Percentiles rank a stretch among this genome's conserved stretches.
These are phyloP conservation scores for Picea sitchensis DNA, from an alignment of 75 land plant species.

Conservation along the genomic window DNA sequence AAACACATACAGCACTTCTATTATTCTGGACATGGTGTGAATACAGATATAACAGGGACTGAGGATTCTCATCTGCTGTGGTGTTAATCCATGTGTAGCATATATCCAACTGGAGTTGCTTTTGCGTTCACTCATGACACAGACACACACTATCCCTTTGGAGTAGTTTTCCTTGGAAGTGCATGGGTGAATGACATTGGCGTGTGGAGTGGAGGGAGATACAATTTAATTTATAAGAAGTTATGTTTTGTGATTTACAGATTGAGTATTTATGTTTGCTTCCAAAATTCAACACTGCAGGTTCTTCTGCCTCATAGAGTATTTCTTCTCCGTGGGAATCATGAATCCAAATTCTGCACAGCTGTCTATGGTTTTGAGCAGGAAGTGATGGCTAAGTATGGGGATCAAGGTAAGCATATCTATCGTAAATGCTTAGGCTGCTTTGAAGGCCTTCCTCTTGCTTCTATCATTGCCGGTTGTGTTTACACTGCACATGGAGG, in stretches of 20 bases:
- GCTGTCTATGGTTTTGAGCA: conserved; percentile 91
- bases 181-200: not conserved
- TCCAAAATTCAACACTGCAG: conserved; percentile 26
- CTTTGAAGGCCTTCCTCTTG: conserved; percentile 97
- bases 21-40: not conserved
- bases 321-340: conserved; percentile 89
- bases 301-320: conserved; percentile 80
- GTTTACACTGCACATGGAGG: conserved; percentile 98
- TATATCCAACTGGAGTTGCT: not conserved
- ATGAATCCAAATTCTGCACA: conserved; percentile 94
- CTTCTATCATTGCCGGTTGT: conserved; percentile 77
- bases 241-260: conserved; percentile 3
- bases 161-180: not conserved
- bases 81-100: not conserved
- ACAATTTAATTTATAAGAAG: not conserved
- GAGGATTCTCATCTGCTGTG: not conserved
- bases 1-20: not conserved
- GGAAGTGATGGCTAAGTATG: conserved; percentile 90
- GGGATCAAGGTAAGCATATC: conserved; percentile 73
- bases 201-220: not conserved
- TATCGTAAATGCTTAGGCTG: conserved; percentile 87
- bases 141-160: not conserved
- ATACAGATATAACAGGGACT: not conserved
- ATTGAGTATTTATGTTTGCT: not conserved
- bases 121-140: not conserved